A percentile compares a stretch with the other conserved stretches of the same genome.
Conservation (phyloP, 2,329 filamentous ascomycete species). For the Fusarium sp. region DNA sequence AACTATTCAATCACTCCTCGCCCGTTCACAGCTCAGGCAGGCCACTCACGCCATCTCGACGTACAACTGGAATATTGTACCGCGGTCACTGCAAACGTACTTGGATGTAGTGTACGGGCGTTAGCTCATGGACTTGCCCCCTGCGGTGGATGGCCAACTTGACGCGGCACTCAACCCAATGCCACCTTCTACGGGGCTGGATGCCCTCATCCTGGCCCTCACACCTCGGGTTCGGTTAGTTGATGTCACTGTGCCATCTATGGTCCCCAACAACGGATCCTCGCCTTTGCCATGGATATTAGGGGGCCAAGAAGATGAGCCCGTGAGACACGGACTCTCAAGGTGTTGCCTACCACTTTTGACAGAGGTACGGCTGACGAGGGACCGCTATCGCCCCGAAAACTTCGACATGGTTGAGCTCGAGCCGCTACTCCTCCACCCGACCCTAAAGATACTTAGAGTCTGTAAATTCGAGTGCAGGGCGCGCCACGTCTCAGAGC, state of each 20-base stretch:
- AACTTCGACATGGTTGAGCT: fast-evolving
- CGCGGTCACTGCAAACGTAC: background rate
- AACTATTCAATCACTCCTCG: background rate
- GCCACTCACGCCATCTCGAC: background rate
- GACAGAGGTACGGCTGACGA: constrained; percentile 7
- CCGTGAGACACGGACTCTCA: background rate
- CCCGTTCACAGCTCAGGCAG: background rate
- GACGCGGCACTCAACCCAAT: background rate
- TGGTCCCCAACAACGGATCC: fast-evolving
- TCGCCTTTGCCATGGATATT: background rate
- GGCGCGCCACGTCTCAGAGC: background rate
- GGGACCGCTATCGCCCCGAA: fast-evolving
- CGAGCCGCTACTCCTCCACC: constrained; percentile 9
- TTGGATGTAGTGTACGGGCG: background rate
- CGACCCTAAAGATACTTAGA: constrained; percentile 3
- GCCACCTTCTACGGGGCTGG: background rate
- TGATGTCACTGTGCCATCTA: background rate
- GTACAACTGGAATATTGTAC: background rate
- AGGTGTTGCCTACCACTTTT: background rate
- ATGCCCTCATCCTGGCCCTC: background rate
- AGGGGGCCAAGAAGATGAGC: background rate
- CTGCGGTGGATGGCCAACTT: background rate
- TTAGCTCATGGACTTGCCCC: background rate
- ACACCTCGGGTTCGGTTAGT: constrained; percentile 3
- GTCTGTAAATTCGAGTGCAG: background rate